Conservation (phyloP, 352 stramenopile genomes). For the Pythium rishiriense region DNA sequence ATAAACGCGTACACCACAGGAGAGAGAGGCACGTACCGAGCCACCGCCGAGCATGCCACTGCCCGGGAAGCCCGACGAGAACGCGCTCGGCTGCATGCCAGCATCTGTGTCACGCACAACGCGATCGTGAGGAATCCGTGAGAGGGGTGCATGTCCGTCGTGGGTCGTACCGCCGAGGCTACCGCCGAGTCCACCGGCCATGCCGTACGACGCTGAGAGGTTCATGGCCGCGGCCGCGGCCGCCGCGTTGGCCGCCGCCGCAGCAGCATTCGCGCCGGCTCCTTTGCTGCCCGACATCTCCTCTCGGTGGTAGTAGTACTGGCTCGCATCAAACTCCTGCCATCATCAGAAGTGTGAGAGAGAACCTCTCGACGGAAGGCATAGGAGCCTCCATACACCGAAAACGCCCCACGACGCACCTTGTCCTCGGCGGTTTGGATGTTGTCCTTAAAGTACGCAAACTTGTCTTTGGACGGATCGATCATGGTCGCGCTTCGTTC, state of each 20-base stretch:
- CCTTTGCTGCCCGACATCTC: slow-evolving; percentile 53
- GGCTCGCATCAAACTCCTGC: slow-evolving; percentile 84
- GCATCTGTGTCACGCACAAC: not conserved
- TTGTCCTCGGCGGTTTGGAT: slow-evolving; percentile 89
- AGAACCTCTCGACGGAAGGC: too few species aligned
- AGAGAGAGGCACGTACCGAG: slow-evolving; percentile 36
- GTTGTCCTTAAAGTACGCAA: slow-evolving; percentile 90
- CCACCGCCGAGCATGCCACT: slow-evolving; percentile 40
- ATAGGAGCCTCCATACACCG: too few species aligned
- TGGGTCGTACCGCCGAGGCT: slow-evolving; percentile 27
- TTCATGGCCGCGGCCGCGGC: slow-evolving; percentile 31
- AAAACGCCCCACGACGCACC: too few species aligned
- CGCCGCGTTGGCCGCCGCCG: slow-evolving; percentile 25
- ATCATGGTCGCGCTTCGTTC: slow-evolving; percentile 47
- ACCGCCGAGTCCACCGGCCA: slow-evolving; percentile 28
- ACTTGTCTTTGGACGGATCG: slow-evolving; percentile 87
- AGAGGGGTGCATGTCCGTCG: too few species aligned
- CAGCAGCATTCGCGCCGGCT: slow-evolving; percentile 26
- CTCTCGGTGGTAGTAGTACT: slow-evolving; percentile 88
- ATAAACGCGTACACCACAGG: not conserved
- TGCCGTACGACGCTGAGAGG: slow-evolving; percentile 46
- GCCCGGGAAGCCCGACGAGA: slow-evolving; percentile 50
- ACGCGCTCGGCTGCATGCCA: slow-evolving; percentile 11
- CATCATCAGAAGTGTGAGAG: not conserved
- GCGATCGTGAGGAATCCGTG: too few species aligned